phyloP scores from a whole-genome alignment of 139 green algal species.

The Chlamydomonas schloesseri region DNA sequence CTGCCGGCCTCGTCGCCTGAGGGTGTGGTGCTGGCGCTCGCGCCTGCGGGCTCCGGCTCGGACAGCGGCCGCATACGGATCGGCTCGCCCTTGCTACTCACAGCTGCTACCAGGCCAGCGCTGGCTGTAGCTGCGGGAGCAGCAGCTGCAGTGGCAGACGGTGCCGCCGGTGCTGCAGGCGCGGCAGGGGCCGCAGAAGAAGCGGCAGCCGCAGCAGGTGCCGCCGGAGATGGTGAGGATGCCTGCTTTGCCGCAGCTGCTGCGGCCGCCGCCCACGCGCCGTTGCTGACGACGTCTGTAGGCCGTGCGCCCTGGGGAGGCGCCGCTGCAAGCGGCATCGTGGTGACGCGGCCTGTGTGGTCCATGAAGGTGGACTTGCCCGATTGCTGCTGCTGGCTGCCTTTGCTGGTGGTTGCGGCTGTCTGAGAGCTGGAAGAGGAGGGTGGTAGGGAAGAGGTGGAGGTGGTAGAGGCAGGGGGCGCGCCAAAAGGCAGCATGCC shows the following conservation, averaged over 20 bases:
- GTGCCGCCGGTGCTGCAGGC: neutral
- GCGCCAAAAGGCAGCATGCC: neutral
- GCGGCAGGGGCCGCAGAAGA: neutral
- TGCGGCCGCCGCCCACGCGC: neutral
- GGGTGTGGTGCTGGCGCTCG: too few species aligned
- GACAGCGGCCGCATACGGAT: neutral
- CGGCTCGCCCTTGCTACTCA: neutral
- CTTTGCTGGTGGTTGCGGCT: neutral
- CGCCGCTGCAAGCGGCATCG: too few species aligned
- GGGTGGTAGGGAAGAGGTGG: too few species aligned
- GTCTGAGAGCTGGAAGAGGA: too few species aligned
- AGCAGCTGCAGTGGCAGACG: neutral
- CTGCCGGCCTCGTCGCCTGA: too few species aligned
- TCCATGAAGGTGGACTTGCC: neutral
- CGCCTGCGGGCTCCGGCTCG: neutral
- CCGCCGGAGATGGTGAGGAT: too few species aligned
- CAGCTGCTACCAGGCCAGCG: neutral
- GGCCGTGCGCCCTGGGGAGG: too few species aligned
- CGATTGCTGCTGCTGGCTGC: neutral
- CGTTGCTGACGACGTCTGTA: neutral
- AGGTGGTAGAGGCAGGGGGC: neutral
- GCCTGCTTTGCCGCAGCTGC: too few species aligned
- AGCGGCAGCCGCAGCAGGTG: neutral
- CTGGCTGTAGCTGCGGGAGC: neutral
- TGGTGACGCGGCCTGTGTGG: too few species aligned